phyloP scores from a whole-genome alignment of 1,139 yeast genomes.

The Taphrina wiesneri region DNA sequence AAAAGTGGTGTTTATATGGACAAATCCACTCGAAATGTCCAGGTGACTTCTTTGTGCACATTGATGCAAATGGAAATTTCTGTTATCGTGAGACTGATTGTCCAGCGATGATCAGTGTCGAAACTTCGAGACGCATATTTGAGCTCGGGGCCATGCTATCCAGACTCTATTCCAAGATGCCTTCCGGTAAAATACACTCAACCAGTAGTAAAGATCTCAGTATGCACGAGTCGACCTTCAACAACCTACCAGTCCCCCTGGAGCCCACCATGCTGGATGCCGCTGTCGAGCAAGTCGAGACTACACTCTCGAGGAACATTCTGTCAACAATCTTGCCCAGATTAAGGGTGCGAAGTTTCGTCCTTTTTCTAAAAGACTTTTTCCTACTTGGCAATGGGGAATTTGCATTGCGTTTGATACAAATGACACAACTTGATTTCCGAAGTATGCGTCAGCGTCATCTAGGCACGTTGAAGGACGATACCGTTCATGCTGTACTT shows the following conservation, averaged over 20 bases:
- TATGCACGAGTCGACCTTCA: not conserved
- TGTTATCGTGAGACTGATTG: not conserved
- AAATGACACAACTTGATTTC: not conserved
- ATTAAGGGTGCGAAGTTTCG: not conserved
- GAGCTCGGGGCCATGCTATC: not conserved
- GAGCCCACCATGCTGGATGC: not conserved
- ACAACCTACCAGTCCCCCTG: not conserved
- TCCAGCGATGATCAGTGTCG: not conserved
- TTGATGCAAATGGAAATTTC: not conserved
- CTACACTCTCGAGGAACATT: not conserved
- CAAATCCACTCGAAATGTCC: not conserved
- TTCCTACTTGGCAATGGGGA: constrained; percentile 4
- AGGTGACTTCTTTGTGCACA: constrained; percentile 5
- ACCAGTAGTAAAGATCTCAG: not conserved
- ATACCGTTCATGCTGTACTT: constrained; percentile 1
- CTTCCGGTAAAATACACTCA: not conserved
- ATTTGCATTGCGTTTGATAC: not conserved
- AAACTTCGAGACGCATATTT: not conserved
- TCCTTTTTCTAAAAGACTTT: not conserved
- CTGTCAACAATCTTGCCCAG: not conserved
- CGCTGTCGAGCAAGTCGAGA: not conserved
- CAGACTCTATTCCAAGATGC: not conserved
- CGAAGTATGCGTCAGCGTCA: constrained; percentile 2
- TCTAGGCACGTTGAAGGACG: constrained; percentile 6
- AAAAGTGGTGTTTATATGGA: constrained; percentile 8